Evolutionary conservation across 768 basidiomycete genomes (phyloP).

Genomic region (Gloeopeniophorella convolvens): DNA sequence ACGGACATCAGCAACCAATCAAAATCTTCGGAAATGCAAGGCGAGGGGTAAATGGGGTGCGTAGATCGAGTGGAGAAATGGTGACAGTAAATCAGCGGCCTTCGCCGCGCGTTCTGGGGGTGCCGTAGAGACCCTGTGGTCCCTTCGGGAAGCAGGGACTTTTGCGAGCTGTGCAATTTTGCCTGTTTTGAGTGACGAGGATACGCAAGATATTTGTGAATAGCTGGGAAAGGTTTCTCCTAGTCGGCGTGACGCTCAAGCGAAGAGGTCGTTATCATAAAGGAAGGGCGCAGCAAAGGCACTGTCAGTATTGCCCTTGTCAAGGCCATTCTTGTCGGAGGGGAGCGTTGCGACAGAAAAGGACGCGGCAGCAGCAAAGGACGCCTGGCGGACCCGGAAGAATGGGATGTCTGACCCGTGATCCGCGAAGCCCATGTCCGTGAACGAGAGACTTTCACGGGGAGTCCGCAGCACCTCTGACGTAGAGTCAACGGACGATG

Average conservation of each 20-base stretch:
- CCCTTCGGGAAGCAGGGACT: slow-evolving; percentile 7
- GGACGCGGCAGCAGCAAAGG: slow-evolving; percentile 1
- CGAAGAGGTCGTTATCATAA: slow-evolving; percentile 21
- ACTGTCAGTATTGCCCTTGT: background rate
- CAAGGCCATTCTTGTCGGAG: background rate
- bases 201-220: background rate
- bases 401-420: slow-evolving; percentile 10
- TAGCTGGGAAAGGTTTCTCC: slow-evolving; percentile 10
- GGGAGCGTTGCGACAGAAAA: slow-evolving; percentile 1
- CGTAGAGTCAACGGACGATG: slow-evolving; percentile 18
- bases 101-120: slow-evolving; percentile 5
- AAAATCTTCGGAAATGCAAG: slow-evolving; percentile 10
- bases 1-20: slow-evolving; percentile 15
- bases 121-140: no score
- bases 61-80: background rate
- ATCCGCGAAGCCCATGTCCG: slow-evolving; percentile 20
- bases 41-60: slow-evolving; percentile 10
- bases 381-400: slow-evolving; percentile 10
- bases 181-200: background rate
- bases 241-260: slow-evolving; percentile 3
- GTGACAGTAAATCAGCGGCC: slow-evolving; percentile 3
- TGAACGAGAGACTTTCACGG: slow-evolving; percentile 16
- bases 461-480: slow-evolving; percentile 18
- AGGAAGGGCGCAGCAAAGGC: slow-evolving; percentile 8
- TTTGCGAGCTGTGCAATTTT: no score